A percentile compares a stretch with the other conserved stretches of the same genome.
phyloP scores from a whole-genome alignment of 2,329 filamentous ascomycete genomes.

The Hypoxylon sp. region DNA sequence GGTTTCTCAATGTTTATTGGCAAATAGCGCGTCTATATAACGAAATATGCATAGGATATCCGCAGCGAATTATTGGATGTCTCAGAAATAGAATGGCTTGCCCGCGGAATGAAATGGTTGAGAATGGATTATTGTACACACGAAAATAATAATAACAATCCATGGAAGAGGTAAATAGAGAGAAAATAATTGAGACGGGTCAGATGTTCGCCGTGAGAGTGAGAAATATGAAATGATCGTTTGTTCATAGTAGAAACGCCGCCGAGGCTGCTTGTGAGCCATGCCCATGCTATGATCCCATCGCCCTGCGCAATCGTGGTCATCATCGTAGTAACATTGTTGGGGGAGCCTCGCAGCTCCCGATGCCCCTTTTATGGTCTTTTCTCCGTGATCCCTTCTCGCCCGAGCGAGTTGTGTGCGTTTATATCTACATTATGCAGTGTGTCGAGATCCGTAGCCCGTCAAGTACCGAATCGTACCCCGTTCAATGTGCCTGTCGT shows the following conservation, averaged over 20 bases:
- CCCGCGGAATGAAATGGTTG: background rate
- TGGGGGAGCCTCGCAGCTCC: conserved; percentile 14
- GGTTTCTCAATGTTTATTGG: background rate
- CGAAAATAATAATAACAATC: conserved; percentile 20
- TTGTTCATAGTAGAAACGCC: conserved; percentile 11
- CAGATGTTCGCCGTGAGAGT: conserved; percentile 4
- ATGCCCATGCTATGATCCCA: background rate
- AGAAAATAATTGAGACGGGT: conserved; percentile 16
- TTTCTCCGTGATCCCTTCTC: conserved; percentile 9
- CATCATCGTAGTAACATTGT: conserved; percentile 21
- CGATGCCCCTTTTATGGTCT: background rate
- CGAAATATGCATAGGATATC: too few species aligned
- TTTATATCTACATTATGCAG: conserved; percentile 21
- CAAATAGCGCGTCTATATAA: background rate
- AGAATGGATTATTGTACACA: conserved; percentile 28
- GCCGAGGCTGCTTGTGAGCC: conserved; percentile 1
- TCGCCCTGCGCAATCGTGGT: conserved; percentile 18
- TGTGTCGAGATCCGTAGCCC: conserved; percentile 5
- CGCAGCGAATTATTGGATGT: too few species aligned
- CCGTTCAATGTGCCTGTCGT: conserved; percentile 4
- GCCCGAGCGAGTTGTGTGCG: conserved; percentile 29
- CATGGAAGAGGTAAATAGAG: conserved; percentile 16
- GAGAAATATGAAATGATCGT: conserved; percentile 2
- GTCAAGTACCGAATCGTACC: conserved; percentile 3
- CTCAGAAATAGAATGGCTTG: too few species aligned